Evolutionary conservation across 1,284 basidiomycete species (phyloP).

Genomic region (Apiotrichum montevideense): DNA sequence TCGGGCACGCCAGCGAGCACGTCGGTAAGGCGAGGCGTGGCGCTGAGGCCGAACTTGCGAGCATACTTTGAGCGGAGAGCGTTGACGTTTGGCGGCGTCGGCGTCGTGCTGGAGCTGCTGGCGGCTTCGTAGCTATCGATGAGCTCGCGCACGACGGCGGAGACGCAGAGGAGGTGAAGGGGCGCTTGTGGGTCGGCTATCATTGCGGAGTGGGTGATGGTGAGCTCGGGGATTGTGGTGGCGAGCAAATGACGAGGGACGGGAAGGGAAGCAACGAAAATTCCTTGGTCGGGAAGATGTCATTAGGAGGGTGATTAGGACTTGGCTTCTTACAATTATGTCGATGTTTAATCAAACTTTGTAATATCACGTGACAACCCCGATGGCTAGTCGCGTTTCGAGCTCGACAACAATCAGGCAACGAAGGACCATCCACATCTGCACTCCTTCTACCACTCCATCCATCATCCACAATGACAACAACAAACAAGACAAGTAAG

Average conservation of each 20-base stretch:
- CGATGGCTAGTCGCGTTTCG: too few relatives aligned
- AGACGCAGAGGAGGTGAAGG: constrained; percentile 81
- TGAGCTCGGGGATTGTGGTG: not conserved
- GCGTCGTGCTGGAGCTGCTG: constrained; percentile 24
- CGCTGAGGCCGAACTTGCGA: constrained; percentile 80
- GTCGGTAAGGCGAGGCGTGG: constrained; percentile 88
- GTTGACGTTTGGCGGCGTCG: constrained; percentile 62
- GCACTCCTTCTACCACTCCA: too few relatives aligned
- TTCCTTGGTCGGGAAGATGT: too few relatives aligned
- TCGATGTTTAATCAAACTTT: too few relatives aligned
- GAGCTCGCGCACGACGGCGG: constrained; percentile 89
- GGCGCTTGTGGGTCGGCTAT: constrained; percentile 65
- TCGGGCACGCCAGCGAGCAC: constrained; percentile 98
- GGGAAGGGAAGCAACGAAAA: too few relatives aligned
- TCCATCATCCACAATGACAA: constrained; percentile 8
- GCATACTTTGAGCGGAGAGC: constrained; percentile 78
- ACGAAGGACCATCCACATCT: too few relatives aligned
- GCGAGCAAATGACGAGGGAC: not conserved
- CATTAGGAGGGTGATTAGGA: too few relatives aligned
- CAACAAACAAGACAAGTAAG: constrained; percentile 8
- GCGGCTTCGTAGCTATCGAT: constrained; percentile 54
- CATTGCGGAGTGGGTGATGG: constrained; percentile 12
- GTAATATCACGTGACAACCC: too few relatives aligned
- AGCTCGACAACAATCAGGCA: too few relatives aligned
- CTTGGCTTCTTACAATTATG: too few relatives aligned